Conservation (phyloP, 768 basidiomycete genomes). For the Thelephora ganbajun region DNA sequence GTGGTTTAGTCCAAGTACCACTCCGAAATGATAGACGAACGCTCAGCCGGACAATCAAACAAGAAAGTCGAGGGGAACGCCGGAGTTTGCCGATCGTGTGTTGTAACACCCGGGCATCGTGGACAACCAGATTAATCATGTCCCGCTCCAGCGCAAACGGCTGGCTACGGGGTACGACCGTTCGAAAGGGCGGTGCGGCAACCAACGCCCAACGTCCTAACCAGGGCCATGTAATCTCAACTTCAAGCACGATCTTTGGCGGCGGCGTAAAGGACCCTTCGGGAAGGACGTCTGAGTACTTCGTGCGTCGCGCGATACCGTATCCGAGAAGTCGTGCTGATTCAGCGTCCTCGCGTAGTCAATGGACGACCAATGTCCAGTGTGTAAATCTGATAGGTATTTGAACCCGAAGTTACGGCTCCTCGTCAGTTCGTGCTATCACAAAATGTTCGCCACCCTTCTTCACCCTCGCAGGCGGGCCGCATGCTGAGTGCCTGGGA, state of each 20-base stretch:
- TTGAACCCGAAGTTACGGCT: slow-evolving; percentile 88
- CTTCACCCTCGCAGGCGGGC: background rate
- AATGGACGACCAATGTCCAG: slow-evolving; percentile 91
- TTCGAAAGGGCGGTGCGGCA: slow-evolving; percentile 44
- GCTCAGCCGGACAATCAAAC: too few species aligned
- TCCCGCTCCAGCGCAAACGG: slow-evolving; percentile 5
- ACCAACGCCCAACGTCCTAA: slow-evolving; percentile 38
- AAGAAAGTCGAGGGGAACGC: too few species aligned
- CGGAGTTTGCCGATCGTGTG: too few species aligned
- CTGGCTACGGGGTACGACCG: slow-evolving; percentile 66
- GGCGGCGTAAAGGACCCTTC: slow-evolving; percentile 82
- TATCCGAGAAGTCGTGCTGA: slow-evolving; percentile 1
- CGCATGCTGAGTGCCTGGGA: background rate
- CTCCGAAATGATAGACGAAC: too few species aligned
- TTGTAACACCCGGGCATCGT: too few species aligned
- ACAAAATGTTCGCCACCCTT: slow-evolving; percentile 67
- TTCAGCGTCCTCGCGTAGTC: slow-evolving; percentile 28
- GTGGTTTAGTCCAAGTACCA: too few species aligned
- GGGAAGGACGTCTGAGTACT: slow-evolving; percentile 70
- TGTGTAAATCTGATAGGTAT: slow-evolving; percentile 94
- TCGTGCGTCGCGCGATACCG: slow-evolving; percentile 32
- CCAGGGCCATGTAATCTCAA: slow-evolving; percentile 53
- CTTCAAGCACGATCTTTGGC: slow-evolving; percentile 61
- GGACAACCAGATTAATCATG: background rate
- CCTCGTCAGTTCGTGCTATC: slow-evolving; percentile 92